phyloP scores from a whole-genome alignment of 2,329 filamentous ascomycete genomes.

The Madurella fahalii region DNA sequence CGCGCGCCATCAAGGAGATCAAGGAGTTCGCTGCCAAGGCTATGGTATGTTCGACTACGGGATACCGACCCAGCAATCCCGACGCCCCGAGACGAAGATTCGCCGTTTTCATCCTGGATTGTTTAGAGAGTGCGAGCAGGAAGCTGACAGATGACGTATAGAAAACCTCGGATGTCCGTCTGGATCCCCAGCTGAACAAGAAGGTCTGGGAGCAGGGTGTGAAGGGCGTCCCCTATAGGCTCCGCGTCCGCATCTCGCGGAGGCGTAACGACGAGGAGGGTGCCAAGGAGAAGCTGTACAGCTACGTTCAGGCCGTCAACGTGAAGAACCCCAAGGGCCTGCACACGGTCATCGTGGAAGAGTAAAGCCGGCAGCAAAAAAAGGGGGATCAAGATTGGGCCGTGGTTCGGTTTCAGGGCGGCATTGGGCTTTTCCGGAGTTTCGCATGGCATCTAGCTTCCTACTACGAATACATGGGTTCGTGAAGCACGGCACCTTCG shows the following conservation, averaged over 20 bases:
- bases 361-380: conserved; percentile 44
- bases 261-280: conserved; percentile 99
- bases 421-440: conserved; percentile 43
- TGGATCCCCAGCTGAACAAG: conserved; percentile 99
- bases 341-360: conserved; percentile 81
- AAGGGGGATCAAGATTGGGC: conserved; percentile 26
- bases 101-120: neutral
- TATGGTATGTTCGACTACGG: conserved; percentile 68
- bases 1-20: conserved; percentile 99
- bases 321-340: conserved; percentile 99
- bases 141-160: conserved; percentile 38
- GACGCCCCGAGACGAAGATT: neutral
- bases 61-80: conserved; percentile 1
- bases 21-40: conserved; percentile 86
- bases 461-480: conserved; percentile 39
- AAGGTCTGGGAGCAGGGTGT: conserved; percentile 99
- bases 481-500: conserved; percentile 29
- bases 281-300: conserved; percentile 99
- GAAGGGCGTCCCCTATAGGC: conserved; percentile 97
- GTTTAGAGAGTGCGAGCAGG: neutral
- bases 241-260: conserved; percentile 97
- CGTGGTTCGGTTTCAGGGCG: conserved; percentile 37
- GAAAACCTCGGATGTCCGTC: conserved; percentile 94
- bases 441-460: conserved; percentile 43
- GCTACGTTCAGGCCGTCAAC: conserved; percentile 99